Base-by-base conservation (phyloP, 2,329 filamentous ascomycete genomes). In the Fusarium phyllophilum region DNA sequence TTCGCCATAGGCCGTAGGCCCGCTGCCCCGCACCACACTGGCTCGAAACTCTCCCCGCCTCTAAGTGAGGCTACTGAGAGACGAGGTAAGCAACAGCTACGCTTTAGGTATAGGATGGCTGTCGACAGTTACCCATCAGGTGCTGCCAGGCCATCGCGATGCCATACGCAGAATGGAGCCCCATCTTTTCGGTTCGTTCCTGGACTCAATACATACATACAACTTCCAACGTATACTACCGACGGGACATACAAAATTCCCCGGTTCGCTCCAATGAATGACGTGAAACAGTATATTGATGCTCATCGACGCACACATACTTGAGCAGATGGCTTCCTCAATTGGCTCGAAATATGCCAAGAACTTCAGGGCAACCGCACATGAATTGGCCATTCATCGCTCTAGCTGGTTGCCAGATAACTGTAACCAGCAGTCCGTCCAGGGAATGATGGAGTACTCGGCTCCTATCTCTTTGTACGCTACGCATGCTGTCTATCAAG, bases 91-190 rank as follows among this genome's bases (percentile, higher is more conserved):
- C 45, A 62, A 62, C 36, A 58, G 49, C 59, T 72, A 74, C 71
- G 71, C 68, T 72, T 74, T 74, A 18, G 71, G 71, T 59, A 68
- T 72, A 72, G 71, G 44, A 74, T 72, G 62, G 34, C 49, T 62
- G 39, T 39, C 57, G 46, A 26, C 31, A 45, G 56, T 62, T 55
- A 60, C 66, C n/a, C 26, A 44, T 29, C 26, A 29, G 26, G 26
- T 41, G 54, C 34, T 54, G 63, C 24, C 26, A 52, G 41, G 61
- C 34, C 57, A 68, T 70, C 38, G 56, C 31, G 29, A 51, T 51
- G 58, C 57, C 33, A 42, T 45, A 49, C 41, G 29, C 46, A 48
- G 20, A 71, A 68, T 59, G 58, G 56, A 59, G 56, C 48, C 65
- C 57, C 70, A 66, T 59, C 57, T 56, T 34, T 29, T 6, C 36